Evolutionary conservation across 495 filamentous ascomycete genomes (phyloP), one percentile per base, ranked within the genome.

Genomic region (Lasiosphaeria hispida): DNA sequence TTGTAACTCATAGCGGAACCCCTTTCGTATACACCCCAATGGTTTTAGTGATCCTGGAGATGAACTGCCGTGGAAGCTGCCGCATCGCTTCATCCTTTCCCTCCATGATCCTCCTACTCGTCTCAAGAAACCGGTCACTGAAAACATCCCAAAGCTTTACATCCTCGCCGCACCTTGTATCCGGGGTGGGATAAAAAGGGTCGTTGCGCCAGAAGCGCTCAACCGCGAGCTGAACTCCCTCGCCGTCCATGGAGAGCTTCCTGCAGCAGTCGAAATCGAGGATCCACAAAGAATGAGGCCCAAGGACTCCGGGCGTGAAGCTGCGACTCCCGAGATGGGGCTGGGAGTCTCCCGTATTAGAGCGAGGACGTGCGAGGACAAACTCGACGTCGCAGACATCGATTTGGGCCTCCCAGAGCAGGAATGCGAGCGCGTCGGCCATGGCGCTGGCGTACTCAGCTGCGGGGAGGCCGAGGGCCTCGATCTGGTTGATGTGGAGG

Each of bases 311-410:
- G 18, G 48, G 49, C 15, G 15, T 18, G 62, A 68, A 45, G 41
- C 9, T 9, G 34, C 15, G 43, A 15, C 53, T n/a, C 5, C 57
- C 57, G 30, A 59, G 23, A 19, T 42, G 15, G 15, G 8, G 14
- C 10, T 17, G 41, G 41, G 15, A 3, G 13, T 8, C 14, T 9
- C 11, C 14, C 8, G 2, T 43, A 10, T 15, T 43, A 7, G 9
- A 3, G 41, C 2, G 2, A 6, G 41, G 41, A 44, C 41, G 41
- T 15, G 70, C 76, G 2, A 83, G 74, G n/a, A 81, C 79, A 58
- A 80, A 81, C 51, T 83, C 79, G 14, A 81, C 66, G 50, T 81
- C 80, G 37, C 72, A 73, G 0, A 64, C 77, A 55, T 82, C 79
- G 2, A 81, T 55, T 17, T 64, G 45, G 0, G 41, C 71, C 11